phyloP scores from a whole-genome alignment of 768 basidiomycete species.

The Multifurca ochricompacta region DNA sequence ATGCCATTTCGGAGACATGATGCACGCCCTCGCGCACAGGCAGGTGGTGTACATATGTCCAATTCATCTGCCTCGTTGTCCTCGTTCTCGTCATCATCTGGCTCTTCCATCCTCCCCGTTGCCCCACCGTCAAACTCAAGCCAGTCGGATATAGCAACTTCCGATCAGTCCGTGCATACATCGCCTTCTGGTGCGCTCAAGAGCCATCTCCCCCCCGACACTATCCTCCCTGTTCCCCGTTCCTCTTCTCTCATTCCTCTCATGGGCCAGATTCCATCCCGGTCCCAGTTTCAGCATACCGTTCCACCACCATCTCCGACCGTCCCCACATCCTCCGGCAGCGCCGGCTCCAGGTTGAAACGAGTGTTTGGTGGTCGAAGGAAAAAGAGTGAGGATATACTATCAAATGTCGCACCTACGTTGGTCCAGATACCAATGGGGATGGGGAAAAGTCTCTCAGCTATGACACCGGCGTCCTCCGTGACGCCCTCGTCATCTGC shows the following conservation, averaged over 20 bases:
- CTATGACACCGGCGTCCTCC: slow-evolving; percentile 22
- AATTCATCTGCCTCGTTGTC: slow-evolving; percentile 35
- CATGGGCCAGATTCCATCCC: slow-evolving; percentile 36
- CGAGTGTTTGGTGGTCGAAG: slow-evolving; percentile 50
- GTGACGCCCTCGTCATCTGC: slow-evolving; percentile 21
- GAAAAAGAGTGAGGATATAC: slow-evolving; percentile 48
- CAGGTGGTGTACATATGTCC: slow-evolving; percentile 29
- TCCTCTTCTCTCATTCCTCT: slow-evolving; percentile 27
- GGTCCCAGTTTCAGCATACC: slow-evolving; percentile 22
- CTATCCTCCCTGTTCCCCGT: slow-evolving; percentile 27
- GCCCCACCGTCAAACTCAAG: slow-evolving; percentile 30
- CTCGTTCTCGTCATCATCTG: slow-evolving; percentile 38
- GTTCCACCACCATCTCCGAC: slow-evolving; percentile 23
- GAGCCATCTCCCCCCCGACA: slow-evolving; percentile 23
- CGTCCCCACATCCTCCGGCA: slow-evolving; percentile 17
- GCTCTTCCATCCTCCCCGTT: slow-evolving; percentile 34
- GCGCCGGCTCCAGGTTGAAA: slow-evolving; percentile 44
- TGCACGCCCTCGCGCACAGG: slow-evolving; percentile 8
- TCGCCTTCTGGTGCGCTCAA: slow-evolving; percentile 24
- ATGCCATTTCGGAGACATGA: slow-evolving; percentile 21
- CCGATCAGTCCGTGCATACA: slow-evolving; percentile 36
- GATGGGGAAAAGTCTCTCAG: slow-evolving; percentile 18
- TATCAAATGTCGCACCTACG: slow-evolving; percentile 15
- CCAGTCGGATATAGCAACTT: slow-evolving; percentile 35
- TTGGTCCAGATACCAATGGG: neutral